phyloP scores from a whole-genome alignment of 139 green algal genomes.

The Coccomyxa sp. region DNA sequence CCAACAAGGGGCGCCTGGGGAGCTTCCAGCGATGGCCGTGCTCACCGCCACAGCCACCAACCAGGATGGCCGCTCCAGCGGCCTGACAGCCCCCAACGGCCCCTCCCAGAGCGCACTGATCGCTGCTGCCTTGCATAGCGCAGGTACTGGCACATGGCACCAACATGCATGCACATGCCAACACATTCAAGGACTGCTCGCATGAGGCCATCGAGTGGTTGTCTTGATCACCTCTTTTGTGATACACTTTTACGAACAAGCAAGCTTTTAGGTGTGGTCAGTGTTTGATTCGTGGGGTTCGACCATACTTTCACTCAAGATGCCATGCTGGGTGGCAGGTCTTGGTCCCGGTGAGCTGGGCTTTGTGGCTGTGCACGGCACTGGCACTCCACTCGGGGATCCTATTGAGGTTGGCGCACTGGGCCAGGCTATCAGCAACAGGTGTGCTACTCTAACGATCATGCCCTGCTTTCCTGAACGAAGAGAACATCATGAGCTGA shows the following conservation, averaged over 20 bases:
- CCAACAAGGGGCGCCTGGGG: background rate
- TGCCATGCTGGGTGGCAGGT: background rate
- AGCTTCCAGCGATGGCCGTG: slow-evolving; percentile 7
- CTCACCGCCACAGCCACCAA: slow-evolving; percentile 36
- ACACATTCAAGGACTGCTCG: no score
- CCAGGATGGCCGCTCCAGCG: slow-evolving; percentile 48
- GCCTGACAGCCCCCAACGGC: slow-evolving; percentile 51
- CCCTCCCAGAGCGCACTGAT: slow-evolving; percentile 48
- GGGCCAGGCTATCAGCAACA: slow-evolving; percentile 29
- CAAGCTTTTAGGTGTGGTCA: no score
- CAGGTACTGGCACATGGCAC: background rate
- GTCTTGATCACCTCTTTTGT: background rate
- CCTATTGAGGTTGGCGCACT: slow-evolving; percentile 55
- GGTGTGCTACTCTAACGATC: background rate
- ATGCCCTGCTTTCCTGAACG: background rate
- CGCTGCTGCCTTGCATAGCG: slow-evolving; percentile 13
- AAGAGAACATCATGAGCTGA: no score
- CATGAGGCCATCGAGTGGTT: no score
- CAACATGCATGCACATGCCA: no score
- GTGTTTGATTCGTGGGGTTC: no score
- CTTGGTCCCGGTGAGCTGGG: background rate
- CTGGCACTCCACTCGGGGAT: slow-evolving; percentile 57
- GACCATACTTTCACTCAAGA: no score
- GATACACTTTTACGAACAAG: background rate
- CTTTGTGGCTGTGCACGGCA: slow-evolving; percentile 32